These are phyloP conservation scores for Boehmeria nivea DNA, from an alignment of 306 rosid species.

Conservation along the genomic window DNA sequence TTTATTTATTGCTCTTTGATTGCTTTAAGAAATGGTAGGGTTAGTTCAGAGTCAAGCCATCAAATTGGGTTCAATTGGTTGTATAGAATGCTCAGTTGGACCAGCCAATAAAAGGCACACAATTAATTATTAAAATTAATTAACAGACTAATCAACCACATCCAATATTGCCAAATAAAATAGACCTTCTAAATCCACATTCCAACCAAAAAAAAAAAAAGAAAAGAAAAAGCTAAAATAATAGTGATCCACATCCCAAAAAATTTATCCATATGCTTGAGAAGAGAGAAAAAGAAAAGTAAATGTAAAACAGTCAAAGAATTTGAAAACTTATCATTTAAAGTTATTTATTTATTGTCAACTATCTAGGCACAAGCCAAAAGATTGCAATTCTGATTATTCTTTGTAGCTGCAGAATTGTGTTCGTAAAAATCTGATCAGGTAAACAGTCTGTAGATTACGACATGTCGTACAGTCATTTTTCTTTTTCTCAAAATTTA, in stretches of 20 bases:
- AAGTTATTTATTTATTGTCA: neutral
- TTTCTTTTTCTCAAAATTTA: neutral
- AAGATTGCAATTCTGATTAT: neutral
- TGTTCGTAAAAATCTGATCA: constrained; percentile 4
- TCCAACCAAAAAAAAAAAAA: neutral
- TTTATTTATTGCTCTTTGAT: constrained; percentile 11
- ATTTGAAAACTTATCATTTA: neutral
- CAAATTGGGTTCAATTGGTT: constrained; percentile 12
- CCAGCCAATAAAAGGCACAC: constrained; percentile 6
- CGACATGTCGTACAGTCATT: neutral
- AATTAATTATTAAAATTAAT: neutral
- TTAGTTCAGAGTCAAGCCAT: neutral
- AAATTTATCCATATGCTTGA: no score
- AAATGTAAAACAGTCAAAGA: neutral
- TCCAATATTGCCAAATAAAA: neutral
- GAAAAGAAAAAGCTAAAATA: neutral
- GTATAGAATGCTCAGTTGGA: constrained; percentile 9
- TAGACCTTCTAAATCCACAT: neutral
- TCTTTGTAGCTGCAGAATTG: neutral
- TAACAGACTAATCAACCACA: neutral
- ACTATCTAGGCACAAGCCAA: constrained; percentile 4
- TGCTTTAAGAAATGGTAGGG: constrained; percentile 13
- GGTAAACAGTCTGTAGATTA: neutral
- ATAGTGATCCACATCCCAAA: no score
- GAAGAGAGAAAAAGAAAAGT: neutral